Evolutionary conservation across 202 grass and related monocot genomes (phyloP).

Genomic region (Carex sylvatica): DNA sequence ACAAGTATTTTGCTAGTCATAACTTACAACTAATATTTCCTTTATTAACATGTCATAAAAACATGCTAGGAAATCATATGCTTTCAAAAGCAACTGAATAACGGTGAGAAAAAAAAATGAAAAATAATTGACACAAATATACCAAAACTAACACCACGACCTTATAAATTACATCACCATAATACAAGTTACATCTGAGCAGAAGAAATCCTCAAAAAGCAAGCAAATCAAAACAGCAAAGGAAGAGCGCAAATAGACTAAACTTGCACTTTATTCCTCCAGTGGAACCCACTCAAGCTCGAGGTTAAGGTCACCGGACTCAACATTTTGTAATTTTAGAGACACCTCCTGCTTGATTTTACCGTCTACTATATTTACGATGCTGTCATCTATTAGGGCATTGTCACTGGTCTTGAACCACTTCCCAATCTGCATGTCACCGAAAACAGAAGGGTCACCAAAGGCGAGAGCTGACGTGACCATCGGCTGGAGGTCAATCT

Average conservation of each 20-base stretch:
- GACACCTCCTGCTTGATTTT: conserved; percentile 84
- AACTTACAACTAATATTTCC: conserved; percentile 23
- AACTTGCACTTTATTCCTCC: conserved; percentile 38
- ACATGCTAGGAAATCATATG: conserved; percentile 12
- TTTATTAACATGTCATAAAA: conserved; percentile 2
- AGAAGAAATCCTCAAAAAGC: conserved; percentile 1
- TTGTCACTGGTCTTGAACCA: conserved; percentile 98
- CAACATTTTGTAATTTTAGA: conserved; percentile 93
- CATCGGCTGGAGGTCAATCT: conserved; percentile 93
- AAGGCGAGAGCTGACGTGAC: conserved; percentile 87
- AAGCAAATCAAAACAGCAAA: conserved; percentile 14
- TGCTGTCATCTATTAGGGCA: conserved; percentile 76
- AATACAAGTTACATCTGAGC: conserved; percentile 21
- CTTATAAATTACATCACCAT: conserved; percentile 16
- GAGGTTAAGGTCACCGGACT: conserved; percentile 79
- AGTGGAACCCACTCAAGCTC: conserved; percentile 84
- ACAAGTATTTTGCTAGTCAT: conserved; percentile 9
- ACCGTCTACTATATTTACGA: conserved; percentile 64
- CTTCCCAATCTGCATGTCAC: conserved; percentile 89
- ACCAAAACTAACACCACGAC: not conserved
- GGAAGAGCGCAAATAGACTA: not conserved
- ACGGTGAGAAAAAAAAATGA: not conserved
- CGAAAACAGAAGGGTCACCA: conserved; percentile 57
- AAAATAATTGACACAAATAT: not conserved
- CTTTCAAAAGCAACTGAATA: not conserved